Conservation (phyloP, 306 rosid species). For the Prunus salicina region DNA sequence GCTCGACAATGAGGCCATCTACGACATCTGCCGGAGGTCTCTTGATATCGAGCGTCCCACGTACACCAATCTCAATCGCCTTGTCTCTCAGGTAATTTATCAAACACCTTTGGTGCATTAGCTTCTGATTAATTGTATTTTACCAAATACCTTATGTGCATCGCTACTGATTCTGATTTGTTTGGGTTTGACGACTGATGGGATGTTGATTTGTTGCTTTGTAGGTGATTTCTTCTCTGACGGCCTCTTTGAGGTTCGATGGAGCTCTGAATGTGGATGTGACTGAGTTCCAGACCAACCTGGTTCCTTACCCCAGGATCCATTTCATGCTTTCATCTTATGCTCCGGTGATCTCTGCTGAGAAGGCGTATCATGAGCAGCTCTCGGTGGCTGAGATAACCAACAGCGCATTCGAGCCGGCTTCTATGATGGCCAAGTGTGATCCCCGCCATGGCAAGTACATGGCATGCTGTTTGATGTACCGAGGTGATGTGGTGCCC, state of each 20-base stretch:
- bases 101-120: background rate
- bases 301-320: slow-evolving; percentile 90
- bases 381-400: slow-evolving; percentile 87
- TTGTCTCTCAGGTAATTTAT: slow-evolving; percentile 62
- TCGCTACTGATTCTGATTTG: background rate
- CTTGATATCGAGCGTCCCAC: slow-evolving; percentile 89
- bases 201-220: background rate
- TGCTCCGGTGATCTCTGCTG: slow-evolving; percentile 86
- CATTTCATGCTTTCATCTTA: slow-evolving; percentile 90
- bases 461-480: slow-evolving; percentile 96
- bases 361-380: slow-evolving; percentile 87
- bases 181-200: background rate
- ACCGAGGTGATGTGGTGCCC: slow-evolving; percentile 83
- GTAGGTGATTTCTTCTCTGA: slow-evolving; percentile 82
- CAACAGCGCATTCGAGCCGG: slow-evolving; percentile 75
- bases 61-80: slow-evolving; percentile 82
- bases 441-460: slow-evolving; percentile 89
- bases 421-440: slow-evolving; percentile 91
- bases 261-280: slow-evolving; percentile 87
- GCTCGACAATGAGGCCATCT: slow-evolving; percentile 84
- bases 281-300: slow-evolving; percentile 80
- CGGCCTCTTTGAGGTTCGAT: slow-evolving; percentile 86
- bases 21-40: slow-evolving; percentile 78
- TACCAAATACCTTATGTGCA: background rate
- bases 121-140: background rate